These are phyloP conservation scores for Isabelozyma rhagii DNA, from an alignment of 805 yeast genomes.

Conservation along the genomic window DNA sequence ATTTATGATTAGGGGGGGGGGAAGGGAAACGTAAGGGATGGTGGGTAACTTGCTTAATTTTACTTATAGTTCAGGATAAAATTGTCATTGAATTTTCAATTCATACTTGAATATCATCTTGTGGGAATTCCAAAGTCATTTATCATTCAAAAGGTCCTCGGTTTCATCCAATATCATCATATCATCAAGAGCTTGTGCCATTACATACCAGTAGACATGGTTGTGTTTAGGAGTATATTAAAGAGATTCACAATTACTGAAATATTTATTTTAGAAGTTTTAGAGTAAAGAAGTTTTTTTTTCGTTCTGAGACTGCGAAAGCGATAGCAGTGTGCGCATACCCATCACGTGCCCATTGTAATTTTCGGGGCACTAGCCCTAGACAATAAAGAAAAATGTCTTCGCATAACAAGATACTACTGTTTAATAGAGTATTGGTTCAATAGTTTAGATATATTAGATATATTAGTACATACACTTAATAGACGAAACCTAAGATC, in stretches of 20 bases:
- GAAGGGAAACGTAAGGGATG: too few species aligned
- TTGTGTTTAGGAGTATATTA: conserved; percentile 5
- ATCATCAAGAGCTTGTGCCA: background rate
- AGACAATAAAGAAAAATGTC: background rate
- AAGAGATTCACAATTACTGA: background rate
- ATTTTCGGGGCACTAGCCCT: background rate
- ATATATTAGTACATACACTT: conserved; percentile 21
- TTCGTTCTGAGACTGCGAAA: background rate
- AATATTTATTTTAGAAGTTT: background rate
- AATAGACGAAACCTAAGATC: conserved; percentile 97
- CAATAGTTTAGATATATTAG: background rate
- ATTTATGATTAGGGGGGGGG: too few species aligned
- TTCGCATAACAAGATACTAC: too few species aligned
- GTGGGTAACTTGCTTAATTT: too few species aligned
- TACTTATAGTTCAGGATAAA: too few species aligned
- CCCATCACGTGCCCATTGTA: background rate
- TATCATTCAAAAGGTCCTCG: background rate
- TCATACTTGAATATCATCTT: too few species aligned
- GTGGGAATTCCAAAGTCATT: too few species aligned
- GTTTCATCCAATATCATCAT: background rate
- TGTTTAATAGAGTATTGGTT: too few species aligned
- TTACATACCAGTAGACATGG: conserved; percentile 36
- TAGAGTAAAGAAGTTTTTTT: background rate
- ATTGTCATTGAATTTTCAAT: too few species aligned
- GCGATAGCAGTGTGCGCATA: background rate